Evolutionary conservation across 768 basidiomycete genomes (phyloP).

Genomic region (Lactifluus subvellereus): DNA sequence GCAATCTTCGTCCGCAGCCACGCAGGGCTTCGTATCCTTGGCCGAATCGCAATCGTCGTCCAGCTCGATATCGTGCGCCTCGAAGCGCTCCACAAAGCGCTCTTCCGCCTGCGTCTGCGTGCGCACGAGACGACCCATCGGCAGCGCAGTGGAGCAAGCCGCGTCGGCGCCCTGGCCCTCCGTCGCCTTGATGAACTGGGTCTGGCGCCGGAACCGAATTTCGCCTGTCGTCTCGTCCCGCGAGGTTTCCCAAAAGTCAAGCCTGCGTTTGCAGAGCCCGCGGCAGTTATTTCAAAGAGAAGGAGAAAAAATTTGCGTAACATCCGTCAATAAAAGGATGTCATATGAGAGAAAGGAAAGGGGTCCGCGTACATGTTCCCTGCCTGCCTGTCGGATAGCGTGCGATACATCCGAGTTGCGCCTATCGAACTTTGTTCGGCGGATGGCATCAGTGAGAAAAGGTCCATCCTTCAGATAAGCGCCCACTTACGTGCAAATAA

Average conservation of each 20-base stretch:
- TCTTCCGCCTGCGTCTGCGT: background rate
- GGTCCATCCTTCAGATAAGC: background rate
- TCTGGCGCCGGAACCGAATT: constrained; percentile 24
- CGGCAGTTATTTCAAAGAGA: no score
- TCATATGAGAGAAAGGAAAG: no score
- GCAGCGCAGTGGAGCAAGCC: constrained; percentile 14
- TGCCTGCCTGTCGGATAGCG: constrained; percentile 15
- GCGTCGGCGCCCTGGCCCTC: background rate
- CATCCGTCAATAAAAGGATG: no score
- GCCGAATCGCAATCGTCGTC: constrained; percentile 14
- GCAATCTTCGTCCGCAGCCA: constrained; percentile 10
- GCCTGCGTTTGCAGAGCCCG: constrained; percentile 2
- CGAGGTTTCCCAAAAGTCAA: constrained; percentile 24
- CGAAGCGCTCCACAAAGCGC: constrained; percentile 22
- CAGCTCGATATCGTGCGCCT: constrained; percentile 19
- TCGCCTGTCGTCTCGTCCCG: constrained; percentile 21
- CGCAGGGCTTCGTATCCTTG: background rate
- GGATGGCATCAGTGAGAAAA: background rate
- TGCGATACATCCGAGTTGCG: constrained; percentile 23
- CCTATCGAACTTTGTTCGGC: constrained; percentile 16
- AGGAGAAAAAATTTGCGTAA: no score
- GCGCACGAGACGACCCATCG: constrained; percentile 19
- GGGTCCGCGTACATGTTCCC: constrained; percentile 13
- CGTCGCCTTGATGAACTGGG: constrained; percentile 5
- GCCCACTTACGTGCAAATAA: constrained; percentile 22